Evolutionary conservation across 2,329 filamentous ascomycete species (phyloP).

Genomic region (Aspergillus pseudoglaucus): DNA sequence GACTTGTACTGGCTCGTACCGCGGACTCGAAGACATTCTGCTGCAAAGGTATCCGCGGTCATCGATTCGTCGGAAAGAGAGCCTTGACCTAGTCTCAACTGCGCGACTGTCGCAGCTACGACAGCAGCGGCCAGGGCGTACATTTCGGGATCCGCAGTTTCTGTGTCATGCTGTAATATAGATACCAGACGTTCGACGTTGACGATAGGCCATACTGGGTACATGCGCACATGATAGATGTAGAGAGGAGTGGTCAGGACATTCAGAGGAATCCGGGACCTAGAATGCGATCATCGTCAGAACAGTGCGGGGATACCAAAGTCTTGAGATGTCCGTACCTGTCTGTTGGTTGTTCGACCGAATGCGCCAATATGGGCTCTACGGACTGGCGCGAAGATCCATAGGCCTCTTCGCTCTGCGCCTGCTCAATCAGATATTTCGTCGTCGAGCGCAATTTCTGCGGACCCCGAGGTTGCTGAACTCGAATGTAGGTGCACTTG

Average conservation of each 20-base stretch:
- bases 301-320: not conserved
- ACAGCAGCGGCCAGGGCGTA: constrained; percentile 42
- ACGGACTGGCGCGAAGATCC: not conserved
- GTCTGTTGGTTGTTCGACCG: not conserved
- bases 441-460: constrained; percentile 30
- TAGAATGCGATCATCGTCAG: not conserved
- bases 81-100: constrained; percentile 38
- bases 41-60: constrained; percentile 29
- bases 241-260: constrained; percentile 31
- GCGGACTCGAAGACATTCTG: constrained; percentile 31
- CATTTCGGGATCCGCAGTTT: constrained; percentile 24
- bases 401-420: constrained; percentile 4
- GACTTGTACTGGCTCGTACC: constrained; percentile 22
- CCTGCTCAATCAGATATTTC: constrained; percentile 15
- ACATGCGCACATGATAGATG: constrained; percentile 46
- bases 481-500: constrained; percentile 46
- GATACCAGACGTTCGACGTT: constrained; percentile 40
- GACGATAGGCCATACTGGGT: constrained; percentile 49
- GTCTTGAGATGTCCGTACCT: not conserved
- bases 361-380: not conserved
- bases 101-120: constrained; percentile 44
- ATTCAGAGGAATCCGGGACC: constrained; percentile 12
- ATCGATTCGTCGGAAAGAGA: constrained; percentile 17
- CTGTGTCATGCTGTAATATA: constrained; percentile 24
- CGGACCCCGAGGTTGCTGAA: constrained; percentile 42